Conservation (phyloP, 148 eudicot species). For the Dysphania ambrosioides region DNA sequence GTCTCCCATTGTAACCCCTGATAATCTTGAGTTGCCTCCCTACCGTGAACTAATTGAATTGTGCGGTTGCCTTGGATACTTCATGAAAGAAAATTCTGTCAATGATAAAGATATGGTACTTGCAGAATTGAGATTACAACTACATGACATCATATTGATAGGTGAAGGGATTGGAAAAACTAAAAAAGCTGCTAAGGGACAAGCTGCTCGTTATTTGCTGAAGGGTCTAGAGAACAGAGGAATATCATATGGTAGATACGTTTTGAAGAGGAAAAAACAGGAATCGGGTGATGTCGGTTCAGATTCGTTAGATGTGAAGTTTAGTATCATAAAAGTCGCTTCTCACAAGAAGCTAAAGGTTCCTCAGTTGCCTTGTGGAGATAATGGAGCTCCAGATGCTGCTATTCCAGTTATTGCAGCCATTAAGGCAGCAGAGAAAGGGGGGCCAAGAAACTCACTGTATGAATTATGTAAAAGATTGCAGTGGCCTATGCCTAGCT, state of each 20-base stretch:
- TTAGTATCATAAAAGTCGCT: slow-evolving; percentile 1
- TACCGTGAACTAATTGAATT: slow-evolving; percentile 67
- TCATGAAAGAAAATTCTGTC: slow-evolving; percentile 45
- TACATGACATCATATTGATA: slow-evolving; percentile 49
- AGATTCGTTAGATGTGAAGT: background rate
- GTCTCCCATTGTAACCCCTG: slow-evolving; percentile 93
- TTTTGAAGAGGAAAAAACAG: slow-evolving; percentile 45
- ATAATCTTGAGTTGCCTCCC: slow-evolving; percentile 83
- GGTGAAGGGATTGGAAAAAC: slow-evolving; percentile 65
- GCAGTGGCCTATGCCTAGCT: slow-evolving; percentile 86
- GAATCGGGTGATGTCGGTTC: slow-evolving; percentile 27
- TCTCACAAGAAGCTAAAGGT: slow-evolving; percentile 41
- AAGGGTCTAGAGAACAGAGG: slow-evolving; percentile 65
- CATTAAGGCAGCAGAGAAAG: slow-evolving; percentile 57
- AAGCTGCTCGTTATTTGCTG: slow-evolving; percentile 68
- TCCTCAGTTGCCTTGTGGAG: slow-evolving; percentile 21
- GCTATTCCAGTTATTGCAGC: slow-evolving; percentile 45
- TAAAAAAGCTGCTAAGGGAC: slow-evolving; percentile 72
- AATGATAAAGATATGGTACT: slow-evolving; percentile 36
- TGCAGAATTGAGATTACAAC: slow-evolving; percentile 61
- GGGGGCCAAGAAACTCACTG: slow-evolving; percentile 70
- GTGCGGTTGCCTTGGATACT: slow-evolving; percentile 81
- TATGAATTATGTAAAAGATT: slow-evolving; percentile 58
- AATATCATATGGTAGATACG: slow-evolving; percentile 35
- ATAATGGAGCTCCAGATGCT: background rate